Evolutionary conservation across 164 flowering plant species (phyloP), one percentile per base, ranked within the genome.

Genomic region (Tinospora cordifolia): DNA sequence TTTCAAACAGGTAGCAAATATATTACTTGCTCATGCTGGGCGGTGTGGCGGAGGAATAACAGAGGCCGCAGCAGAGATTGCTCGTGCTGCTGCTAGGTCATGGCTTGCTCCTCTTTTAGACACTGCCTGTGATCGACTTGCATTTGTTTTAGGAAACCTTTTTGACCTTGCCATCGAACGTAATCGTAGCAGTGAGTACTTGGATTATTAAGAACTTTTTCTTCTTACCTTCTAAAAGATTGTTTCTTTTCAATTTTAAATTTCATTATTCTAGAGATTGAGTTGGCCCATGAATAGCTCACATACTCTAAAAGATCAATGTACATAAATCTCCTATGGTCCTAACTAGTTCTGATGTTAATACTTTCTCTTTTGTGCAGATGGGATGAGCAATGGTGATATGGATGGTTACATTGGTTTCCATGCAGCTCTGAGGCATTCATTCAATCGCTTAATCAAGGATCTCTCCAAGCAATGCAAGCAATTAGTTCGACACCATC

Each of bases 41-140:
- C 81, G 94, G 75, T 88, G 92, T 64, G 95, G 96, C 63, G 86
- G 89, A 70, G 89, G 94, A 74, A 69, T 82, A 71, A 75, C 84
- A 21, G 97, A 91, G 76, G 98, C 98, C 58, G 92, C 98, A 58
- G 99, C 93, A 57, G 98, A 92, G 82, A 92, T 95, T 79, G 99
- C 98, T 38, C 96, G 96, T 66, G 84, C 96, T 46, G 94, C 99
- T 74, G 98, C 99, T 1, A 72, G 86, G 65, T 89, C 97, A 47
- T 95, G 98, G 98, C 88, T 95, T 58, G 86, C 98, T 78, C 98
- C 97, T 63, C 96, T 95, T 68, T 86, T 95, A 71, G 98, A 92
- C 69, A 85, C 93, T 60, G 94, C 94, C 60, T 90, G 98, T 83
- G 98, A 92, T 73, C 83, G 99, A 68, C 99, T 95, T 80, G 92